A percentile compares a stretch with the other conserved stretches of the same genome.
Conservation (phyloP, 805 yeast genomes). For the Candida morakotiae region DNA sequence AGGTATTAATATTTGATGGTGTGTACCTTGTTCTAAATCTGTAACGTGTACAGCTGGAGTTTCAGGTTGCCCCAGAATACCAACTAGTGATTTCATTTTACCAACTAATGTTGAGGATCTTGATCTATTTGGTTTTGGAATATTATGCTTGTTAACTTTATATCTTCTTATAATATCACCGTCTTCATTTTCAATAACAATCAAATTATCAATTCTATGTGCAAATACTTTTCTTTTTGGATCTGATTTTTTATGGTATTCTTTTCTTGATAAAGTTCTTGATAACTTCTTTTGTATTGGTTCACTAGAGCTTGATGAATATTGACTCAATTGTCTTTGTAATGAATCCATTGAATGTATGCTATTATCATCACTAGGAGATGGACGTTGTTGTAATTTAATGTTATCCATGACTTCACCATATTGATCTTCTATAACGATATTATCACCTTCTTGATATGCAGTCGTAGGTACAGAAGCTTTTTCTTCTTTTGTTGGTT, state of each 20-base stretch:
- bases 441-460: constrained; percentile 60
- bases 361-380: not conserved
- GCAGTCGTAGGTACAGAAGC: constrained; percentile 28
- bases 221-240: constrained; percentile 53
- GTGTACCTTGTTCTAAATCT: constrained; percentile 3
- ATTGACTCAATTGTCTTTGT: constrained; percentile 31
- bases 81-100: constrained; percentile 53
- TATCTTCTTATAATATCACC: constrained; percentile 90
- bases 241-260: constrained; percentile 26
- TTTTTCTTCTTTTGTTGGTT: constrained; percentile 9
- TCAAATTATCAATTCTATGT: constrained; percentile 70
- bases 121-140: constrained; percentile 37
- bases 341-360: constrained; percentile 40
- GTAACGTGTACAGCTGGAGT: constrained; percentile 9
- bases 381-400: constrained; percentile 25
- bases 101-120: constrained; percentile 39
- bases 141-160: constrained; percentile 57
- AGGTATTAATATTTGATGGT: constrained; percentile 5
- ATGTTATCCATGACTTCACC: constrained; percentile 73
- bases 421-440: constrained; percentile 75
- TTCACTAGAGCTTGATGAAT: constrained; percentile 17
- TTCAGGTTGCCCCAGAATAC: constrained; percentile 30
- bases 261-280: constrained; percentile 12
- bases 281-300: constrained; percentile 12
- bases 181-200: constrained; percentile 83